Conservation (phyloP, 139 green algal genomes). For the Chlamydomonas schloesseri region DNA sequence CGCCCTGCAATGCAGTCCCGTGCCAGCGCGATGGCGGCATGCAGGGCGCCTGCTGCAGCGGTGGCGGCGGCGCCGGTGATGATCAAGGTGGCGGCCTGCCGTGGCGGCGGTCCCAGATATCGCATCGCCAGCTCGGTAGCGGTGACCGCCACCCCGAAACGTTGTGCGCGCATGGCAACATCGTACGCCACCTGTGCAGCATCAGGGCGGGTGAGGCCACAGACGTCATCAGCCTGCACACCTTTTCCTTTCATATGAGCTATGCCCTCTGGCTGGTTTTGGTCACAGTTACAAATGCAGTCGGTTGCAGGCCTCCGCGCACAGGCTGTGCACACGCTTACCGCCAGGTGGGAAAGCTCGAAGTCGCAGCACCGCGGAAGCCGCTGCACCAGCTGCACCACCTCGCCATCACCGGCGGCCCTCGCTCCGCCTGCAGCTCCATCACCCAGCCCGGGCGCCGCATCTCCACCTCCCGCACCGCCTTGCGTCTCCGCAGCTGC, state of each 20-base stretch:
- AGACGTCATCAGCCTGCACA: no score
- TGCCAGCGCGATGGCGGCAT: not conserved
- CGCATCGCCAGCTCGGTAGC: constrained; percentile 28
- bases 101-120: not conserved
- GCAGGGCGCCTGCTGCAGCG: not conserved
- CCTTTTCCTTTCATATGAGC: no score
- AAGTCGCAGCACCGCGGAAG: constrained; percentile 35
- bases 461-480: not conserved
- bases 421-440: not conserved
- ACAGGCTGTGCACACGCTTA: not conserved
- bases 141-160: not conserved
- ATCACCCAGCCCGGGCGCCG: no score
- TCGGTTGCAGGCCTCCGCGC: no score
- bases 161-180: constrained; percentile 2
- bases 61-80: not conserved
- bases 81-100: not conserved
- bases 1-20: not conserved
- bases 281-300: no score
- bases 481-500: no score
- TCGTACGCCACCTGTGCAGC: constrained; percentile 31
- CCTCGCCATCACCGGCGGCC: not conserved
- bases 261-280: no score
- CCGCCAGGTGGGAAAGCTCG: not conserved
- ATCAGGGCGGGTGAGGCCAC: no score
- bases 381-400: constrained; percentile 12